Evolutionary conservation across 2,329 filamentous ascomycete species (phyloP).

Genomic region (Colletotrichum australisinense): DNA sequence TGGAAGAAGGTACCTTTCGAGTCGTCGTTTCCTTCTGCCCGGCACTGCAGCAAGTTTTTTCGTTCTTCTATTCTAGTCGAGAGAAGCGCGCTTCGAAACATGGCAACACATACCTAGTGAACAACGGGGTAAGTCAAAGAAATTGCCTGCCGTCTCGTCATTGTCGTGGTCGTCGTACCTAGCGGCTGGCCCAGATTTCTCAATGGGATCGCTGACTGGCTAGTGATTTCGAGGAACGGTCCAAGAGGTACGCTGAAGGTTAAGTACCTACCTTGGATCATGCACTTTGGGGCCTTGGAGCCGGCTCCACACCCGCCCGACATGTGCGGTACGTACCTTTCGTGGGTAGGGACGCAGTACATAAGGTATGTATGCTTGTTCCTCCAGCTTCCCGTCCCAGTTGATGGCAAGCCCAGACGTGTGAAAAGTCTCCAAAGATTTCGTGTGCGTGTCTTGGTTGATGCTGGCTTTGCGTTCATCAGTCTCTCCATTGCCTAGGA

Average conservation of each 20-base stretch:
- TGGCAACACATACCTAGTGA: neutral
- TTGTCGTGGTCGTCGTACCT: neutral
- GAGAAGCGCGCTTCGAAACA: neutral
- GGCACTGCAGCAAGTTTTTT: neutral
- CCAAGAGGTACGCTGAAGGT: constrained; percentile 33
- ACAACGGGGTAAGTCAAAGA: neutral
- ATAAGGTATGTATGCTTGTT: constrained; percentile 9
- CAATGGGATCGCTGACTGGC: constrained; percentile 6
- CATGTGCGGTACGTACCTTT: constrained; percentile 25
- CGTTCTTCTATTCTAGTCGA: neutral
- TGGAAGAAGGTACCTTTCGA: neutral
- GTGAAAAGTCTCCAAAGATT: constrained; percentile 15
- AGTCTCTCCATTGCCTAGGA: constrained; percentile 12
- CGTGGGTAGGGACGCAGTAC: neutral
- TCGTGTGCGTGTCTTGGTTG: constrained; percentile 24
- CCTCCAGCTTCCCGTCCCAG: constrained; percentile 23
- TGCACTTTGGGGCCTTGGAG: constrained; percentile 19
- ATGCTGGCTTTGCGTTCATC: constrained; percentile 27
- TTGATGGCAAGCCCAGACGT: neutral
- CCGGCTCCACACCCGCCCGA: constrained; percentile 31
- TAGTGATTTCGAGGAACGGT: constrained; percentile 23
- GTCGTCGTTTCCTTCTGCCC: neutral
- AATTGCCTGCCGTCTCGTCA: neutral
- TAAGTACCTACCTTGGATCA: constrained; percentile 33
- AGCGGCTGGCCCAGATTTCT: neutral